These are phyloP conservation scores for Chamaecrista fasciculata DNA, from an alignment of 306 rosid species.

Conservation along the genomic window DNA sequence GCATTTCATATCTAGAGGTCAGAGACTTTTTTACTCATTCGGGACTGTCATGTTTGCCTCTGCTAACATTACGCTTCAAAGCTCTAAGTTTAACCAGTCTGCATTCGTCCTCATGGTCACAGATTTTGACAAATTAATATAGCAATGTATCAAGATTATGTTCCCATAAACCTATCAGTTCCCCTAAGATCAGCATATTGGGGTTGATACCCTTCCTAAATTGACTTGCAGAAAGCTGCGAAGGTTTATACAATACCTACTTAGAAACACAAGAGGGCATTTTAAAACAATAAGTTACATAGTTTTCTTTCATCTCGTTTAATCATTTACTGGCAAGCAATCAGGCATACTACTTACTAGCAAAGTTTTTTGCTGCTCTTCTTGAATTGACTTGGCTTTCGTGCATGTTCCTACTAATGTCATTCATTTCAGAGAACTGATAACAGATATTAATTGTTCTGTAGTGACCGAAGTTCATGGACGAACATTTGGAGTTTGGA, in stretches of 20 bases:
- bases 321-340: conserved; percentile 4
- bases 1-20: neutral
- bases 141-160: conserved; percentile 2
- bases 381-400: conserved; percentile 1
- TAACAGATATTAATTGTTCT: neutral
- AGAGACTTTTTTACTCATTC: neutral
- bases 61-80: conserved; percentile 3
- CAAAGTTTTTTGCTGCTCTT: conserved; percentile 22
- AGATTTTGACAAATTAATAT: neutral
- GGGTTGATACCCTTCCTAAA: neutral
- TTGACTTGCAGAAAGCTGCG: neutral
- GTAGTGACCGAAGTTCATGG: conserved; percentile 97
- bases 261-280: neutral
- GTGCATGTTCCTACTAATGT: neutral
- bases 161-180: neutral
- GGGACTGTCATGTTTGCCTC: neutral
- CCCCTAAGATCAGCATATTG: neutral
- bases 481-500: conserved; percentile 93
- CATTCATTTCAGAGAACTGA: neutral
- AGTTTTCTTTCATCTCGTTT: neutral
- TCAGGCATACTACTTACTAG: neutral
- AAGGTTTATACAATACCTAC: conserved; percentile 1
- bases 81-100: neutral
- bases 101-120: neutral
- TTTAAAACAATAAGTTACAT: neutral